phyloP scores from a whole-genome alignment of 441 rosid genomes.

The Populus tomentosa region DNA sequence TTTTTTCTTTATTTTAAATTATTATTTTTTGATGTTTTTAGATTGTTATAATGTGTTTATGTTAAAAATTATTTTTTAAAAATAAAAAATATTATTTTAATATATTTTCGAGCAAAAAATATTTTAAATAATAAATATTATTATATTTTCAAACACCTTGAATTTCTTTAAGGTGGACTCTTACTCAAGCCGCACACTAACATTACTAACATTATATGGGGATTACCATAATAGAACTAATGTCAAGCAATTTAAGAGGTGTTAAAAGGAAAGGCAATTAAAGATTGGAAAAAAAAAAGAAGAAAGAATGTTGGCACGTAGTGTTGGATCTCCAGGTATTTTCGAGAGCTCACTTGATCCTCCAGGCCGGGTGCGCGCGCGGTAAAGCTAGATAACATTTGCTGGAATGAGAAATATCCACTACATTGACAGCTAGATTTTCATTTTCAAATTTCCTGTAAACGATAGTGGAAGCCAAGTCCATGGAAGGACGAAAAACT shows the following conservation, averaged over 20 bases:
- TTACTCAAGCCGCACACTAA: not conserved
- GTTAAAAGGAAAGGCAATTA: not conserved
- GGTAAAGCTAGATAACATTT: not conserved
- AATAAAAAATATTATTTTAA: too few species aligned
- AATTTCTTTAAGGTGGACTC: too few species aligned
- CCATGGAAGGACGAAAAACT: not conserved
- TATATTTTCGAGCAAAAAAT: too few species aligned
- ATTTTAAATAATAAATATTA: too few species aligned
- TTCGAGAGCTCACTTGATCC: not conserved
- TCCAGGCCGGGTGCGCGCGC: not conserved
- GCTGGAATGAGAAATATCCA: not conserved
- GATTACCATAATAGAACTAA: not conserved
- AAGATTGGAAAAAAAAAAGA: not conserved
- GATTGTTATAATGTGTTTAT: too few species aligned
- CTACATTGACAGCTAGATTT: not conserved
- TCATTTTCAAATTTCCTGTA: not conserved
- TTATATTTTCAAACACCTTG: too few species aligned
- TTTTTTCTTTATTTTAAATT: too few species aligned
- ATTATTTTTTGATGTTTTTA: too few species aligned
- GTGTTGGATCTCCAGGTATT: not conserved
- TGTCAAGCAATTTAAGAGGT: not conserved
- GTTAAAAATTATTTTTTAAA: too few species aligned
- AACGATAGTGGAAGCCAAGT: not conserved
- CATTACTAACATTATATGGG: too few species aligned
- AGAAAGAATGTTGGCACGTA: not conserved